Percentiles rank a stretch among this genome's conserved stretches.
Evolutionary conservation across 2,329 filamentous ascomycete species (phyloP).

Genomic region (Lachnellula subtilissima): DNA sequence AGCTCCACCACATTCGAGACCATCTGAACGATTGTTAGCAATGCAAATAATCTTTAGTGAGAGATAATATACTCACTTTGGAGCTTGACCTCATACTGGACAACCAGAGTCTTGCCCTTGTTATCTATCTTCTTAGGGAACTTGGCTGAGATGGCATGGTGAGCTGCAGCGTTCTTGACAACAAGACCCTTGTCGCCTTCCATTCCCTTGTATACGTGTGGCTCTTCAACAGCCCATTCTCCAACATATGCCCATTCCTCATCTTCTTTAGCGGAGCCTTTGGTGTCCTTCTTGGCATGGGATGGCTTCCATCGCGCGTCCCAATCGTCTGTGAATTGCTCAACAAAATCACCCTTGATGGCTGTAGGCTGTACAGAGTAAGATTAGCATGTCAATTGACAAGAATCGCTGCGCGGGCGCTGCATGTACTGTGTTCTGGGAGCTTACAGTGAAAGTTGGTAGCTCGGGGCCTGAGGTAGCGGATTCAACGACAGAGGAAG

Average conservation of each 20-base stretch:
- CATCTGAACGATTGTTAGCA: slow-evolving; percentile 54
- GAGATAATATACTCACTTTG: slow-evolving; percentile 65
- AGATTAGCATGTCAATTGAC: slow-evolving; percentile 26
- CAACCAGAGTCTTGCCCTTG: slow-evolving; percentile 94
- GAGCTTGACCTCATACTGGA: slow-evolving; percentile 99
- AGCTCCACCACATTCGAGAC: slow-evolving; percentile 94
- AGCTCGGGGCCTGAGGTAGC: slow-evolving; percentile 59
- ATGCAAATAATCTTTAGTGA: slow-evolving; percentile 1
- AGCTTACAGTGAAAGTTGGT: slow-evolving; percentile 82
- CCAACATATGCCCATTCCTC: slow-evolving; percentile 98
- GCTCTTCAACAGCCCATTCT: slow-evolving; percentile 96
- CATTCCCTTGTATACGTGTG: slow-evolving; percentile 82
- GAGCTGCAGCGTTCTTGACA: slow-evolving; percentile 94
- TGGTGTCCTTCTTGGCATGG: slow-evolving; percentile 87
- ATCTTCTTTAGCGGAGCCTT: slow-evolving; percentile 61
- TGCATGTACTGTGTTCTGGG: slow-evolving; percentile 1
- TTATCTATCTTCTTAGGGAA: slow-evolving; percentile 95
- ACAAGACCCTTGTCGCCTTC: slow-evolving; percentile 95
- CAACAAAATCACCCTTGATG: slow-evolving; percentile 89
- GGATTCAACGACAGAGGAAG: slow-evolving; percentile 41
- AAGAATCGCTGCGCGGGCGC: not conserved
- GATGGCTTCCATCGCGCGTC: slow-evolving; percentile 89
- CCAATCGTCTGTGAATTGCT: slow-evolving; percentile 98
- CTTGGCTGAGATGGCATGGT: slow-evolving; percentile 99
- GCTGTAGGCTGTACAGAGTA: slow-evolving; percentile 62